Base-by-base conservation (phyloP, 768 basidiomycete species). In the Pleurotus cornucopiae region DNA sequence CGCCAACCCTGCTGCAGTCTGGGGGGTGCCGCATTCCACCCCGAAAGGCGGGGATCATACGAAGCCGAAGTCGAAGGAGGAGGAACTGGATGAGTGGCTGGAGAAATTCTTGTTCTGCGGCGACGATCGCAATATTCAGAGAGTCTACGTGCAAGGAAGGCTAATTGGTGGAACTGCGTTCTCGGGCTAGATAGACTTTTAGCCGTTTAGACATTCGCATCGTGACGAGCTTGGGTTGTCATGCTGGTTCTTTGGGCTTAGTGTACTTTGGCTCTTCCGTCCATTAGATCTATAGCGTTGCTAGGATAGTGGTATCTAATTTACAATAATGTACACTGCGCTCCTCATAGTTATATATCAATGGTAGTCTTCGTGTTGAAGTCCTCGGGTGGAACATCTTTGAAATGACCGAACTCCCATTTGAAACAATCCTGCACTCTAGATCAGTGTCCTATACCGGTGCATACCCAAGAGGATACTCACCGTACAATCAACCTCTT, bases 31-130 rank as follows among this genome's bases (percentile, higher is more conserved):
- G n/a, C 66, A 62, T 21, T 74, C 72, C 46, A 63, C 58, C 58
- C 30, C 9, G 9, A 34, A 34, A 34, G 11, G 9, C 9, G 55
- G 55, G 58, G 30, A 46, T 6, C 49, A 49, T 14, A 46, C 23
- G 16, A 44, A 63, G 37, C 60, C 69, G 55, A 63, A 66, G 54
- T 13, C 16, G 7, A 66, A 68, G 60, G 63, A 68, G 56, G 68
- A 69, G 55, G 63, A 70, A 14, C 66, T 92, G 55, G 78, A 82
- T 58, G 76, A 71, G 46, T 74, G 82, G 69, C 74, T 98, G 61
- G 94, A 97, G 71, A 78, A 84, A 58, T 94, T 95, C 70, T 72
- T 96, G 60, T 94, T 92, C 65, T 84, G 84, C 41, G 93, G 91
- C 5, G 94, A 96, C 67, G 85, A 91, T 66, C 76, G 92, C 66